Evolutionary conservation across 2,329 filamentous ascomycete genomes (phyloP).

Genomic region (Stagonosporopsis rhizophila): DNA sequence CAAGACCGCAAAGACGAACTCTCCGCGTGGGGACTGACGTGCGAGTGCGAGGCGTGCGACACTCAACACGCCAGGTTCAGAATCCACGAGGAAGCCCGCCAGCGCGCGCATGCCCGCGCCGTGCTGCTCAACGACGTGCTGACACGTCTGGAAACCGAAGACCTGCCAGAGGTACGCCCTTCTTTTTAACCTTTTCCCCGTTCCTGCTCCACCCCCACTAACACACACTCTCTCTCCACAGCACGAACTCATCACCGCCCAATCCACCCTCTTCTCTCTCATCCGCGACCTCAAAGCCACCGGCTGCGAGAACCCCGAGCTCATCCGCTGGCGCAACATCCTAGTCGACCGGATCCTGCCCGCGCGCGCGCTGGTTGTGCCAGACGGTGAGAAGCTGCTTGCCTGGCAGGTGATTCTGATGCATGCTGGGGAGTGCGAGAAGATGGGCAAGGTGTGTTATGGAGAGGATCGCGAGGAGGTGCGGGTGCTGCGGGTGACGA

Average conservation of each 20-base stretch:
- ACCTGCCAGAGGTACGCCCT: neutral
- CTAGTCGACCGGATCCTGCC: slow-evolving; percentile 22
- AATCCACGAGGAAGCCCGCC: slow-evolving; percentile 11
- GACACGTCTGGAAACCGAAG: neutral
- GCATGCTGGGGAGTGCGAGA: slow-evolving; percentile 6
- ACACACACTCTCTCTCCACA: neutral
- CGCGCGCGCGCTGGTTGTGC: neutral
- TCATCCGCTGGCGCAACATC: slow-evolving; percentile 20
- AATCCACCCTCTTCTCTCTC: neutral
- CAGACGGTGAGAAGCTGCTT: neutral
- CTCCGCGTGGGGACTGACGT: slow-evolving; percentile 5
- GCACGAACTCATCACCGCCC: neutral
- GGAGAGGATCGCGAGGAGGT: slow-evolving; percentile 13
- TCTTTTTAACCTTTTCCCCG: neutral
- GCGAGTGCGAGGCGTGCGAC: slow-evolving; percentile 22
- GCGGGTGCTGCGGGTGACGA: slow-evolving; percentile 1
- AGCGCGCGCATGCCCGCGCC: slow-evolving; percentile 5
- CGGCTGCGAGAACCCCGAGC: slow-evolving; percentile 13
- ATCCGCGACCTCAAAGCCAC: slow-evolving; percentile 10
- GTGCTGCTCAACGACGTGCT: slow-evolving; percentile 1
- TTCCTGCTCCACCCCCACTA: neutral
- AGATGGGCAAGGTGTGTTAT: slow-evolving; percentile 7
- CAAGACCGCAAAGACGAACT: slow-evolving; percentile 7
- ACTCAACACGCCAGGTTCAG: neutral
- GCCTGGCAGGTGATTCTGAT: neutral